phyloP scores from a whole-genome alignment of 345 rosid genomes.

The Arabidopsis thaliana region DNA sequence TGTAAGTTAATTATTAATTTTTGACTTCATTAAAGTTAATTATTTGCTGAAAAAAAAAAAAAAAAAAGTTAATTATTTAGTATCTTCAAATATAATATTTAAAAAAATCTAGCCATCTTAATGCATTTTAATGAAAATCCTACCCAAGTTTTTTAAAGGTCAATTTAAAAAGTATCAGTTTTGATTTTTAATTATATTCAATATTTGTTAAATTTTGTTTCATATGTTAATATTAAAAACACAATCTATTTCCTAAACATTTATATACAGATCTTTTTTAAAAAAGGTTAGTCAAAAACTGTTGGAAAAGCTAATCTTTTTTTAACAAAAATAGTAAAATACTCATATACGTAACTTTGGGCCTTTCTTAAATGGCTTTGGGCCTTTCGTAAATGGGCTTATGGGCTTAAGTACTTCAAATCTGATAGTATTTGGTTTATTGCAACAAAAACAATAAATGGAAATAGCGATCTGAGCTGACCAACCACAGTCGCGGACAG shows the following conservation, averaged over 20 bases:
- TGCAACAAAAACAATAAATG: background rate
- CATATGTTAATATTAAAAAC: too few species aligned
- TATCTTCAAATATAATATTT: background rate
- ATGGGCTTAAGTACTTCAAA: background rate
- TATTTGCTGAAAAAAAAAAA: too few species aligned
- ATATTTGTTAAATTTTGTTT: too few species aligned
- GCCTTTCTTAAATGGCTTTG: background rate
- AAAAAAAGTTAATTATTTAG: background rate
- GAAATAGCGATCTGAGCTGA: conserved; percentile 8
- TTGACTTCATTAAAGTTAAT: background rate
- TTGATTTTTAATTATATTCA: background rate
- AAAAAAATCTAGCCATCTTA: background rate
- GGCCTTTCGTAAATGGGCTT: background rate
- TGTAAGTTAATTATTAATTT: too few species aligned
- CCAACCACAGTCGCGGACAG: conserved; percentile 16
- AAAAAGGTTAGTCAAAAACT: too few species aligned
- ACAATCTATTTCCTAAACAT: background rate
- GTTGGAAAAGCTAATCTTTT: too few species aligned
- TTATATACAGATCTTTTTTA: too few species aligned
- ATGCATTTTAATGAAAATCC: background rate
- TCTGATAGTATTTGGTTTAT: background rate
- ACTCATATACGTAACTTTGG: background rate
- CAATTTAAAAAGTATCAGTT: background rate
- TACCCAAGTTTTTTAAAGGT: background rate
- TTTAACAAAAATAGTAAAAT: too few species aligned